These are phyloP conservation scores for Trichophyton simii DNA, from an alignment of 2,329 filamentous ascomycete species.

Conservation along the genomic window DNA sequence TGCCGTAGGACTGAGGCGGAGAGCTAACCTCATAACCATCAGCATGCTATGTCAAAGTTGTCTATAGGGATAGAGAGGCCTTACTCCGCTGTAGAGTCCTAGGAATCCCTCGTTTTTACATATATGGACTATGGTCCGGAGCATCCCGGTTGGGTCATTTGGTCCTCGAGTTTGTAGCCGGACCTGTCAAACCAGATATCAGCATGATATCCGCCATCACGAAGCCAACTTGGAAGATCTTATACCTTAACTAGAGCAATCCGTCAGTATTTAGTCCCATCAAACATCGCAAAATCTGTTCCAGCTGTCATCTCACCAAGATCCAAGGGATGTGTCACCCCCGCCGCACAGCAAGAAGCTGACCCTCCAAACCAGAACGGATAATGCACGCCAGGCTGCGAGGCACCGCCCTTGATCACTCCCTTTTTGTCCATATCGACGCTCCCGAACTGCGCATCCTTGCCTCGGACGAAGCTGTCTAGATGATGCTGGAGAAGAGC, in stretches of 20 bases:
- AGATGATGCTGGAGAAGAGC: not conserved
- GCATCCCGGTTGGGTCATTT: slow-evolving; percentile 66
- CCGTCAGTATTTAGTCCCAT: not conserved
- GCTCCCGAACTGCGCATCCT: slow-evolving; percentile 6
- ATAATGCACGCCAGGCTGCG: slow-evolving; percentile 40
- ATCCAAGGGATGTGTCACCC: slow-evolving; percentile 87
- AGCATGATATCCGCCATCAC: not conserved
- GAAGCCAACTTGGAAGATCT: not conserved
- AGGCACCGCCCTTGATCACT: slow-evolving; percentile 4
- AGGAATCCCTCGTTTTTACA: slow-evolving; percentile 59
- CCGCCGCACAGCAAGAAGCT: slow-evolving; percentile 80
- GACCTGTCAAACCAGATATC: slow-evolving; percentile 43
- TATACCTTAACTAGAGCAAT: slow-evolving; percentile 40
- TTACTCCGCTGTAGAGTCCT: slow-evolving; percentile 73
- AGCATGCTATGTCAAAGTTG: too few species aligned
- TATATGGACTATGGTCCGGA: slow-evolving; percentile 74
- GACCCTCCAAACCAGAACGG: slow-evolving; percentile 96
- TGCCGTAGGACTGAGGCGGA: slow-evolving; percentile 88
- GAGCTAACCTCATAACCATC: slow-evolving; percentile 37
- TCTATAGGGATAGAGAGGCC: slow-evolving; percentile 14
- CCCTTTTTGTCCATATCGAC: slow-evolving; percentile 10
- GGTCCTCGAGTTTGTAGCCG: slow-evolving; percentile 73
- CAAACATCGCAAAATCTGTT: not conserved
- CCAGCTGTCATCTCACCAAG: slow-evolving; percentile 49
- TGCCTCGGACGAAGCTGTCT: not conserved